These are phyloP conservation scores for Amylocystis lapponica DNA, from an alignment of 768 basidiomycete genomes.

Conservation along the genomic window DNA sequence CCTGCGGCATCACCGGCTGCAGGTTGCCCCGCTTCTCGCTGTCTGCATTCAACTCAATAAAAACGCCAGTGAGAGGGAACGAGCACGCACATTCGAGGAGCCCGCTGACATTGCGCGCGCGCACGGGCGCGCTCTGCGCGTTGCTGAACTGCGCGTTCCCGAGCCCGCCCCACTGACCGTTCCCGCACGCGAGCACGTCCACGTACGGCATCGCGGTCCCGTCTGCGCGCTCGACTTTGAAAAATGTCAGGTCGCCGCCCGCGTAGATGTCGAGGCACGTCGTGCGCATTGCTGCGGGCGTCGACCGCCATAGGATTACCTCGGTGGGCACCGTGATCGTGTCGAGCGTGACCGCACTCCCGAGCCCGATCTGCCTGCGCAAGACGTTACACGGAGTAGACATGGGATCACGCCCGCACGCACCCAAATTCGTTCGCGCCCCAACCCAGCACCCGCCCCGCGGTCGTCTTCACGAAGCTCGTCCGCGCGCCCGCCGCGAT, in stretches of 20 bases:
- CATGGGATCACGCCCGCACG: constrained; percentile 12
- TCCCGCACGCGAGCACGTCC: constrained; percentile 72
- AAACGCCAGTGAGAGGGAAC: neutral
- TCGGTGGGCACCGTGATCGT: constrained; percentile 82
- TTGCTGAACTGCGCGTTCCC: constrained; percentile 64
- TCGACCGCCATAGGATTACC: constrained; percentile 62
- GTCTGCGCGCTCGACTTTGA: constrained; percentile 57
- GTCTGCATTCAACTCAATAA: too few relatives aligned
- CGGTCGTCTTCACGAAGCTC: constrained; percentile 64
- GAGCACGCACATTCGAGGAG: constrained; percentile 74
- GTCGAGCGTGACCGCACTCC: constrained; percentile 53
- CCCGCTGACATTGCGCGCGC: constrained; percentile 77
- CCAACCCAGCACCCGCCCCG: constrained; percentile 79
- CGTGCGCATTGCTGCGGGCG: constrained; percentile 43
- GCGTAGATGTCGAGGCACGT: constrained; percentile 63
- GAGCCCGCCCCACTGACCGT: constrained; percentile 78
- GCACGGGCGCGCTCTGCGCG: constrained; percentile 62
- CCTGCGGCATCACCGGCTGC: constrained; percentile 56
- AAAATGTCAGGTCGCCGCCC: constrained; percentile 74
- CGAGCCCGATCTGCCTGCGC: constrained; percentile 75
- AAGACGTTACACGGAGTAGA: constrained; percentile 3
- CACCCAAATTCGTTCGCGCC: constrained; percentile 88
- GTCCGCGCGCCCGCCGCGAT: constrained; percentile 66
- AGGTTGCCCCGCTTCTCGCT: constrained; percentile 56
- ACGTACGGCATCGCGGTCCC: constrained; percentile 31